Base-by-base conservation (phyloP, 306 rosid genomes). In the Vigna nakashimae region DNA sequence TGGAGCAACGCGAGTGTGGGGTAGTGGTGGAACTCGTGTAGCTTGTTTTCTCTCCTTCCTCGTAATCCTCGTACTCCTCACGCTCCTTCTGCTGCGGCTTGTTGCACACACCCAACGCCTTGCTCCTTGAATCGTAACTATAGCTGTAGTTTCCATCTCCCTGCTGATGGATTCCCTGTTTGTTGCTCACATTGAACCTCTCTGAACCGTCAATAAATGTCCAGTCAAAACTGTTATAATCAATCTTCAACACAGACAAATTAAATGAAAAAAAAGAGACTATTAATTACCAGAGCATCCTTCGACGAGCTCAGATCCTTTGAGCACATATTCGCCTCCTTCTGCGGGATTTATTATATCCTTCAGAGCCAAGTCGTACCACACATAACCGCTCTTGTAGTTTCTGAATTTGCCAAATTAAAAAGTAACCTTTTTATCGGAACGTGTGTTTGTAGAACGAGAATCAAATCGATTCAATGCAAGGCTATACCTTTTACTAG, bases 341-440 rank as follows among this genome's bases (percentile, higher is more conserved):
- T 90, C 96, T n/a, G 97, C 83, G 0, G 98, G 93, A 58, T 81
- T 81, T 9, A 94, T 80, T 22, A 88, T 48, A 56, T 94, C 98
- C 58, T 82, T 84, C 20, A 82, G 88, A 52, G 91, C 87, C 81
- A 94, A 86, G 43, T 94, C 98, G 66, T 81, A 86, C 98, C 98
- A 94, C 67, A 94, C 94, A 80, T 89, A 94, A 17, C 98, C 96
- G 15, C 79, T 89, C 86, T 89, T 94, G 43, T 92, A 94, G 87
- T 86, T 90, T 89, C 98, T 91, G 65, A 32, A 66, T 49, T 38
- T 52, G 5, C 8, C 40, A 20, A 50, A 52, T n/a, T 12, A 28
- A 18, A n/a, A 53, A 10, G 0, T 24, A 6, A 4, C 10, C n/a
- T 9, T 26, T 43, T 20, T 1, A 38, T n/a, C 34, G 16, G 0